These are phyloP conservation scores for Diplodia mutila DNA, from an alignment of 2,329 filamentous ascomycete genomes.

Conservation along the genomic window DNA sequence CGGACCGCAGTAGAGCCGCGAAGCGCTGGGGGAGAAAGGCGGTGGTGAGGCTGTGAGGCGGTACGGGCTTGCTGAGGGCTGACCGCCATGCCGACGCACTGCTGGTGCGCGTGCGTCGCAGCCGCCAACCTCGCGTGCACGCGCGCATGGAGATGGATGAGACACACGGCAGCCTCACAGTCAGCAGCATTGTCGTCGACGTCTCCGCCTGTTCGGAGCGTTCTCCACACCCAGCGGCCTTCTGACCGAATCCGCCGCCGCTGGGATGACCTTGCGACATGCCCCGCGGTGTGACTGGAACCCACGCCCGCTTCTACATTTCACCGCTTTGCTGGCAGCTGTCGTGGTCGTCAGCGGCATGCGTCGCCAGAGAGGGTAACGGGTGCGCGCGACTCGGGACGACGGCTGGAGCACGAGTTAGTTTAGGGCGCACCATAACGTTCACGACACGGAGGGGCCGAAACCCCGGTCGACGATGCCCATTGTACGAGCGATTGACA, in stretches of 20 bases:
- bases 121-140: slow-evolving; percentile 6
- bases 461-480: slow-evolving; percentile 7
- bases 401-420: not conserved
- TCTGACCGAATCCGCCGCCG: slow-evolving; percentile 1
- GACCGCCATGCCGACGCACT: slow-evolving; percentile 10
- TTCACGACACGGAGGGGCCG: slow-evolving; percentile 23
- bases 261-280: slow-evolving; percentile 6
- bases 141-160: slow-evolving; percentile 15
- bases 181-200: not conserved
- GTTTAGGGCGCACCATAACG: slow-evolving; percentile 20
- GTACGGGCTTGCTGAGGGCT: not conserved
- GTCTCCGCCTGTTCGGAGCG: slow-evolving; percentile 4
- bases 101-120: not conserved
- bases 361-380: not conserved
- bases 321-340: slow-evolving; percentile 19
- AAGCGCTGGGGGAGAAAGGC: slow-evolving; percentile 5
- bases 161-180: slow-evolving; percentile 15
- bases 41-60: not conserved
- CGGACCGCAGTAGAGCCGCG: slow-evolving; percentile 13
- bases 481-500: slow-evolving; percentile 21
- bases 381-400: not conserved
- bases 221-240: slow-evolving; percentile 17
- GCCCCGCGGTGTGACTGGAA: slow-evolving; percentile 14
- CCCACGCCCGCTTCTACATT: slow-evolving; percentile 5
- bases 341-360: slow-evolving; percentile 7